Conservation (phyloP, 78 protist genomes). For the Dictyostelium firmibasis region DNA sequence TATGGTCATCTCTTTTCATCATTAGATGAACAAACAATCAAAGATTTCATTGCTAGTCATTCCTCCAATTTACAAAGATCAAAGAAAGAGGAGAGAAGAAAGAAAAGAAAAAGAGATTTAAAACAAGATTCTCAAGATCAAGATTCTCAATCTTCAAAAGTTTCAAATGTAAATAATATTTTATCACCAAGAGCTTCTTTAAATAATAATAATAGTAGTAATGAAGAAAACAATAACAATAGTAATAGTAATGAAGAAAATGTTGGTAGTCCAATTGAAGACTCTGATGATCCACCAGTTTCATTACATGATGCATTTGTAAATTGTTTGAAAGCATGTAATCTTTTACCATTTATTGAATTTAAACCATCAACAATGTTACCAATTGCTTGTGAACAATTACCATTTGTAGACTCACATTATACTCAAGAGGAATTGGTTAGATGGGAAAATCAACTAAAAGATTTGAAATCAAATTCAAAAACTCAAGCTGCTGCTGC, state of each 20-base stretch:
- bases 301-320: slow-evolving; percentile 65
- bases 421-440: slow-evolving; percentile 42
- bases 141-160: not conserved
- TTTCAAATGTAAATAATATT: not conserved
- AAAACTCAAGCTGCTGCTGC: not conserved
- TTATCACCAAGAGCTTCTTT: not conserved
- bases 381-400: not conserved
- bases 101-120: slow-evolving; percentile 43
- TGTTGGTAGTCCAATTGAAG: not conserved
- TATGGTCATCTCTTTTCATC: slow-evolving; percentile 42
- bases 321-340: slow-evolving; percentile 59
- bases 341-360: slow-evolving; percentile 49
- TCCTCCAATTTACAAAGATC: slow-evolving; percentile 2
- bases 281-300: slow-evolving; percentile 8
- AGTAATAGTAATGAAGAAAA: not conserved
- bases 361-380: slow-evolving; percentile 18
- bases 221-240: not conserved
- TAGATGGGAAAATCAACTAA: slow-evolving; percentile 60
- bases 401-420: slow-evolving; percentile 27
- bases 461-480: slow-evolving; percentile 14
- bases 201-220: not conserved
- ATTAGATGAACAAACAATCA: slow-evolving; percentile 38
- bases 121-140: slow-evolving; percentile 2
- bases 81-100: slow-evolving; percentile 36
- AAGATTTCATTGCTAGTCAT: slow-evolving; percentile 48